Evolutionary conservation across 805 yeast species (phyloP).

Genomic region (Cyberlindnera mrakii): DNA sequence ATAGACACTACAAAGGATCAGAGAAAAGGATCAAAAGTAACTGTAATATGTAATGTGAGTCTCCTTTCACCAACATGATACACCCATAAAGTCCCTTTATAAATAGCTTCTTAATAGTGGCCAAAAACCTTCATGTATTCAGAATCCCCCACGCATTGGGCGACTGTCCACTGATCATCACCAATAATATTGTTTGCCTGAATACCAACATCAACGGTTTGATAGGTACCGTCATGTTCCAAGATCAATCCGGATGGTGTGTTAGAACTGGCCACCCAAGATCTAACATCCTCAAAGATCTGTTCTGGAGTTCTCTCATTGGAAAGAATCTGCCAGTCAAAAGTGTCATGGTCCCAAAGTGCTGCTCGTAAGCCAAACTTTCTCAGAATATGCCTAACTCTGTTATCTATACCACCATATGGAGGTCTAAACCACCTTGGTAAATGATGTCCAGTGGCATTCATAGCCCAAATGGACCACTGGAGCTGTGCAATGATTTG

Average conservation of each 20-base stretch:
- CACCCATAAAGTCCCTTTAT: too few species aligned
- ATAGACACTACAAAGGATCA: too few species aligned
- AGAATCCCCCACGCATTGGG: constrained; percentile 38
- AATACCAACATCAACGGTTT: constrained; percentile 66
- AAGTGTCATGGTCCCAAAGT: constrained; percentile 86
- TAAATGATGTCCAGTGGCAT: constrained; percentile 80
- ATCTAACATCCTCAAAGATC: constrained; percentile 48
- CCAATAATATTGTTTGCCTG: constrained; percentile 53
- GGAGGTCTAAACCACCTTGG: constrained; percentile 98
- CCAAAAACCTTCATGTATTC: constrained; percentile 19
- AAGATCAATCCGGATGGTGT: constrained; percentile 57
- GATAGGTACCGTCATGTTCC: constrained; percentile 74
- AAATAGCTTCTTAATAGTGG: not conserved
- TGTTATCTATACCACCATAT: constrained; percentile 87
- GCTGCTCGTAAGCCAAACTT: constrained; percentile 86
- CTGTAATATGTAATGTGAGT: too few species aligned
- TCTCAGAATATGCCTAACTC: constrained; percentile 72
- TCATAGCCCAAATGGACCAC: constrained; percentile 98
- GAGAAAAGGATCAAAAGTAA: too few species aligned
- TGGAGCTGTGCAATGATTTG: constrained; percentile 82
- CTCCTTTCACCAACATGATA: too few species aligned
- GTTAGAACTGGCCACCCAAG: constrained; percentile 38
- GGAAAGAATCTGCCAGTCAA: constrained; percentile 77
- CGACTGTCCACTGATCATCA: constrained; percentile 63
- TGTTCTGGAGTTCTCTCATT: constrained; percentile 44